phyloP scores from a whole-genome alignment of 306 rosid species.

The Dryas drummondii region DNA sequence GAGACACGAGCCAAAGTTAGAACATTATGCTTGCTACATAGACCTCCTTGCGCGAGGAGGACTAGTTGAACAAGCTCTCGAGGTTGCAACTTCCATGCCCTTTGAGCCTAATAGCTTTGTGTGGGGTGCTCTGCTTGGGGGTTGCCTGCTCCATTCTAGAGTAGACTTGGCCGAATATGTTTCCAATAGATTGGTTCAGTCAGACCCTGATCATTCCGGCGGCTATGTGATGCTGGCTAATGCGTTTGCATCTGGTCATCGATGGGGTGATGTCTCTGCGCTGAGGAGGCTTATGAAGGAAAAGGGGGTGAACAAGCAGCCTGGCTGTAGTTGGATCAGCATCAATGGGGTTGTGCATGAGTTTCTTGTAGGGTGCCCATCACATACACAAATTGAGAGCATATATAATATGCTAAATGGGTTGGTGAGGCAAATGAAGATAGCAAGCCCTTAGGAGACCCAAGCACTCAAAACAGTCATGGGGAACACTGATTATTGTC shows the following conservation, averaged over 20 bases:
- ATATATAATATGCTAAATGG: conserved; percentile 38
- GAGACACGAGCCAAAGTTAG: conserved; percentile 31
- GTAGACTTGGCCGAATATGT: conserved; percentile 48
- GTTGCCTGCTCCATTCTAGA: conserved; percentile 61
- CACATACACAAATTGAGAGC: conserved; percentile 42
- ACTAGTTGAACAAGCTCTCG: conserved; percentile 52
- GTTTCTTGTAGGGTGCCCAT: conserved; percentile 43
- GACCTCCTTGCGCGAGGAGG: conserved; percentile 64
- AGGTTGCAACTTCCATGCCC: conserved; percentile 50
- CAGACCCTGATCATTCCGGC: conserved; percentile 48
- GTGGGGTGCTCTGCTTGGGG: conserved; percentile 65
- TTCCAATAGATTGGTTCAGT: conserved; percentile 53
- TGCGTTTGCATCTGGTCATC: conserved; percentile 48
- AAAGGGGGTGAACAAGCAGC: conserved; percentile 54
- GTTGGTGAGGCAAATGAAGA: conserved; percentile 52
- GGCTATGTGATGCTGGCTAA: conserved; percentile 67
- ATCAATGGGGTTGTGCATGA: conserved; percentile 59
- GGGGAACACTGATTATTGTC: neutral
- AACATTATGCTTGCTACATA: conserved; percentile 62
- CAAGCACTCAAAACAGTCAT: neutral
- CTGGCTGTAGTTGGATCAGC: conserved; percentile 63
- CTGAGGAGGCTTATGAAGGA: conserved; percentile 56
- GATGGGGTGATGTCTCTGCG: conserved; percentile 47
- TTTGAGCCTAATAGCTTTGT: conserved; percentile 58
- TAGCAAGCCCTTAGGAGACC: conserved; percentile 18